Evolutionary conservation across 352 stramenopile species (phyloP), one percentile per base, ranked within the genome.

Genomic region (Pythium phragmiticola): DNA sequence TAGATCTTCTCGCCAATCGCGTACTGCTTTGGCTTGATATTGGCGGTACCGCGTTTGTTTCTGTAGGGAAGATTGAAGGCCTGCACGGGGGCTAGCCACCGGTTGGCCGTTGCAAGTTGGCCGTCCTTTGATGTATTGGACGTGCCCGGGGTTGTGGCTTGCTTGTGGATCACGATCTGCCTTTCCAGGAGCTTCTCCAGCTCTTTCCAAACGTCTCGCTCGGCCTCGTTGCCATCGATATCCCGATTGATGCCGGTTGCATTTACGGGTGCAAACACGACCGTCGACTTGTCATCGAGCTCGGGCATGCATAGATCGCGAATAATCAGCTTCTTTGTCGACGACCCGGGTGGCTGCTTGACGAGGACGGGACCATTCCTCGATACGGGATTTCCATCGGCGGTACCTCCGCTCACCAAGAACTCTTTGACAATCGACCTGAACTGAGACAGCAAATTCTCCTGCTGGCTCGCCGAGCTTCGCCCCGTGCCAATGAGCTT

Each of bases 381-480:
- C 11, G 80, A 64, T 26, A 77, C 9, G 34, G 34, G 11, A 39
- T 9, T 39, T 14, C 34, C 48, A 37, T 37, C 47, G 1, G 57
- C 47, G 0, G 56, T 65, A 30, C 52, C 66, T 42, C 76, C 55
- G 3, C 12, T 77, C 36, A 72, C 72, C 6, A 84, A 65, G 50
- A 93, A 78, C 59, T 93, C 84, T 26, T 93, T 93, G n/a, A 93
- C 84, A 46, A 93, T 89, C 17, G 89, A 63, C 6, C 84, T 76
- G 55, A 95, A 95, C 69, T 95, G 84, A 43, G 89, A 89, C 47
- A 95, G 57, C 51, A 95, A 78, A 6, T 83, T 78, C 65, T 92
- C 79, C 52, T 95, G 87, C 52, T 95, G 87, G 39, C 82, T 90
- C 21, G 87, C 84, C 2, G 84, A 91, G 54, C 93, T 92, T 0